These are phyloP conservation scores for Fusarium longipes DNA, from an alignment of 2,329 filamentous ascomycete species.

Conservation along the genomic window DNA sequence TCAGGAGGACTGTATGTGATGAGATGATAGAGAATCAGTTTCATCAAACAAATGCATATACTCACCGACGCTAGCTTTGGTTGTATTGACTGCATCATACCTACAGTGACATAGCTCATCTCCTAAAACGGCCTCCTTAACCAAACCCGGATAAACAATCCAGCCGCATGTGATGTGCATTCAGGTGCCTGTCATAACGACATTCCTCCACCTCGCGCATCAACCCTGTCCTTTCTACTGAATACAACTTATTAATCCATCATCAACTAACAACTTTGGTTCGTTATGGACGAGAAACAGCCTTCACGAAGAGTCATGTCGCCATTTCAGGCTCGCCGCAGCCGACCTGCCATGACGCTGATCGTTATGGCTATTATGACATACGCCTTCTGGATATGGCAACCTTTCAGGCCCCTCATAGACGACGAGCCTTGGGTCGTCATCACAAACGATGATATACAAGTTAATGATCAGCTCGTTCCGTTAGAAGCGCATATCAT, in stretches of 20 bases:
- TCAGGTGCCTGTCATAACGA: constrained; percentile 28
- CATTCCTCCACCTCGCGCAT: constrained; percentile 26
- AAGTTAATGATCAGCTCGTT: constrained; percentile 59
- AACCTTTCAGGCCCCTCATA: constrained; percentile 33
- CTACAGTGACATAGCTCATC: constrained; percentile 8
- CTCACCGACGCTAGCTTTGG: neutral
- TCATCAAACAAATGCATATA: neutral
- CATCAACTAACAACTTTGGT: neutral
- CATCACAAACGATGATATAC: neutral
- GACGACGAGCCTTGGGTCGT: constrained; percentile 15
- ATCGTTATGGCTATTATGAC: constrained; percentile 41
- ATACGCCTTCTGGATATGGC: constrained; percentile 46
- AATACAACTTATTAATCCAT: neutral
- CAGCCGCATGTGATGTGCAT: constrained; percentile 28
- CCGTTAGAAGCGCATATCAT: constrained; percentile 96
- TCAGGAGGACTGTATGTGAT: neutral
- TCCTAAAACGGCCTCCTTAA: constrained; percentile 13
- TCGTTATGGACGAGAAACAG: constrained; percentile 50
- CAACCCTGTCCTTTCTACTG: constrained; percentile 14
- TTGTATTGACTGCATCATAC: neutral
- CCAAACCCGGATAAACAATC: constrained; percentile 35
- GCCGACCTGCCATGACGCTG: constrained; percentile 38
- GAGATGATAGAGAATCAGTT: neutral
- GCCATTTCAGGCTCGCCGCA: constrained; percentile 42
- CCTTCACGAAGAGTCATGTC: constrained; percentile 36